Conservation (phyloP, 371 early-diverging fungal genomes). For the Dichotomocladium elegans region DNA sequence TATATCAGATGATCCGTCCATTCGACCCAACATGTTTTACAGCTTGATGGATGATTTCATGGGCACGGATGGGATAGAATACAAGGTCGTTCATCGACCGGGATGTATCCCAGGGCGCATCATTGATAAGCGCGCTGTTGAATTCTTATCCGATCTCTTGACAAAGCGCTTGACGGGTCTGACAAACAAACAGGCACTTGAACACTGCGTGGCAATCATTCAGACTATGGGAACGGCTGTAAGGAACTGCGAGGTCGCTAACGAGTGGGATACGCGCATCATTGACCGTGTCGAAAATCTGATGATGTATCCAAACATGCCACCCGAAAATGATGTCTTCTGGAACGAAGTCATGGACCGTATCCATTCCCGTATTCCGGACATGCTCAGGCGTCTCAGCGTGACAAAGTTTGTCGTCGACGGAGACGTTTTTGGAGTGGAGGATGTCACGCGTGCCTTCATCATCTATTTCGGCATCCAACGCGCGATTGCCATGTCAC, state of each 20-base stretch:
- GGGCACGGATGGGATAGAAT: background rate
- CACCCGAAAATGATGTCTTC: background rate
- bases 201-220: background rate
- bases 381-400: background rate
- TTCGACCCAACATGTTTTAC: background rate
- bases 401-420: background rate
- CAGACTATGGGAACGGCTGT: background rate
- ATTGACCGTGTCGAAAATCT: background rate
- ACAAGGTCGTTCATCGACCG: background rate
- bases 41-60: background rate
- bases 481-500: background rate
- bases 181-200: background rate
- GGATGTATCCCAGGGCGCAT: background rate
- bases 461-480: background rate
- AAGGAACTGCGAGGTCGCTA: background rate
- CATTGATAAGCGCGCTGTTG: background rate
- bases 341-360: background rate
- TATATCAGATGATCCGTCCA: no score
- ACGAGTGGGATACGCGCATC: background rate
- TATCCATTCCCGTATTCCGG: background rate
- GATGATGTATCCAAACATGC: background rate
- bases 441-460: background rate
- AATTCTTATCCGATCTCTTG: background rate
- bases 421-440: background rate
- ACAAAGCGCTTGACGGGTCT: background rate